Evolutionary conservation across 1,284 basidiomycete genomes (phyloP).

Genomic region (Heterobasidion irregulare): DNA sequence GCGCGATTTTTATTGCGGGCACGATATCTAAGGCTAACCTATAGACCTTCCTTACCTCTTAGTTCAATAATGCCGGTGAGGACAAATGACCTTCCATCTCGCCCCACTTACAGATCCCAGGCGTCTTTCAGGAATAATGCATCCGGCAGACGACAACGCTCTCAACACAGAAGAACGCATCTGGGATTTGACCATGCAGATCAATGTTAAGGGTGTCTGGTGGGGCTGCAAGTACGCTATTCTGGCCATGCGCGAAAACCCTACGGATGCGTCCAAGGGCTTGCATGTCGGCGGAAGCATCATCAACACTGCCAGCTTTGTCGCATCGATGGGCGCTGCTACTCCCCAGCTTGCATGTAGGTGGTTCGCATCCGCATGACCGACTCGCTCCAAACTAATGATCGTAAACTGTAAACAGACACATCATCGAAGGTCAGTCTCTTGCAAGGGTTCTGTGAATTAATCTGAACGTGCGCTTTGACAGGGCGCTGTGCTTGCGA

Average conservation of each 20-base stretch:
- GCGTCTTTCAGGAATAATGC: constrained; percentile 76
- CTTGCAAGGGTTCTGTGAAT: too few relatives aligned
- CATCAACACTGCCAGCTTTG: constrained; percentile 97
- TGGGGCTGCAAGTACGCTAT: constrained; percentile 98
- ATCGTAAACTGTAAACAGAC: constrained; percentile 33
- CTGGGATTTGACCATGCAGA: constrained; percentile 90
- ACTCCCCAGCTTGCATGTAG: constrained; percentile 93
- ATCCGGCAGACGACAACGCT: constrained; percentile 88
- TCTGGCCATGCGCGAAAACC: constrained; percentile 89
- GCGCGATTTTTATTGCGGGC: constrained; percentile 16
- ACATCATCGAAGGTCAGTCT: constrained; percentile 70
- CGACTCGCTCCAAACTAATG: background rate
- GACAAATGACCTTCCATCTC: background rate
- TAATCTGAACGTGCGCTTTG: too few relatives aligned
- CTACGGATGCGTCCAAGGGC: constrained; percentile 72
- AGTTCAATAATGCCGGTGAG: constrained; percentile 87
- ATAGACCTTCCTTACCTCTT: background rate
- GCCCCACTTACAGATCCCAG: background rate
- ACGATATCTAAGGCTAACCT: constrained; percentile 1
- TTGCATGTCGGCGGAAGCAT: constrained; percentile 85
- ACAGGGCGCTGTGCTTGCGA: constrained; percentile 91
- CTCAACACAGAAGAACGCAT: constrained; percentile 93
- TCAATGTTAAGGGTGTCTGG: constrained; percentile 98
- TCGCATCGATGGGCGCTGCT: constrained; percentile 88
- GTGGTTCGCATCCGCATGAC: constrained; percentile 21